Percentiles rank a stretch among this genome's conserved stretches.
These are phyloP conservation scores for Sideroxylon spinosum DNA, from an alignment of 179 eudicot species.

Conservation along the genomic window DNA sequence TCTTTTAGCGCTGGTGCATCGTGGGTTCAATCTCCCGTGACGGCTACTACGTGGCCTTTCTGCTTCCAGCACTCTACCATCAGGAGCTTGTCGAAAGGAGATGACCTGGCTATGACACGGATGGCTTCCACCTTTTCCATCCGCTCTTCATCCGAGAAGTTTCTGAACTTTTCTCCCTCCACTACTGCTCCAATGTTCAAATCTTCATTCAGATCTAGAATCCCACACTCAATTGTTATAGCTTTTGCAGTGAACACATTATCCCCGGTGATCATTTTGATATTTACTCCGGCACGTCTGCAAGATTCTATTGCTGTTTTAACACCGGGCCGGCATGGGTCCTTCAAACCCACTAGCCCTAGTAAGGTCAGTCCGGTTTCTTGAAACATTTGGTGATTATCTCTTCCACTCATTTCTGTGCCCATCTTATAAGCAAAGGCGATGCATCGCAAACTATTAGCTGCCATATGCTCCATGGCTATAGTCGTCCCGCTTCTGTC, in stretches of 20 bases:
- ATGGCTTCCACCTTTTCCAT: conserved; percentile 30
- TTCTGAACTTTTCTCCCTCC: conserved; percentile 62
- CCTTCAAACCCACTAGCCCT: conserved; percentile 50
- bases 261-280: conserved; percentile 28
- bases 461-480: too few species aligned
- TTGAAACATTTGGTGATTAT: too few species aligned
- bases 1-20: conserved; percentile 49
- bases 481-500: too few species aligned
- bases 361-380: conserved; percentile 39
- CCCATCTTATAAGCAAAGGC: conserved; percentile 52
- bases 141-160: conserved; percentile 58
- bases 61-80: conserved; percentile 44
- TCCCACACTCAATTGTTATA: conserved; percentile 55
- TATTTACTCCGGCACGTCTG: too few species aligned
- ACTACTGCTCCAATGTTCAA: conserved; percentile 42
- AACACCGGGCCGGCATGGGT: conserved; percentile 52
- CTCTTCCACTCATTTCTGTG: too few species aligned
- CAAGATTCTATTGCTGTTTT: neutral
- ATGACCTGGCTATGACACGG: conserved; percentile 46
- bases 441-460: conserved; percentile 51
- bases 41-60: conserved; percentile 45
- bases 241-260: conserved; percentile 53
- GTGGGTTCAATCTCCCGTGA: conserved; percentile 42
- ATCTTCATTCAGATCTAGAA: conserved; percentile 38
- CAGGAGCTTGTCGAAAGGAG: conserved; percentile 43